These are phyloP conservation scores for Aspergillus brasiliensis DNA, from an alignment of 2,329 filamentous ascomycete species.

Conservation along the genomic window DNA sequence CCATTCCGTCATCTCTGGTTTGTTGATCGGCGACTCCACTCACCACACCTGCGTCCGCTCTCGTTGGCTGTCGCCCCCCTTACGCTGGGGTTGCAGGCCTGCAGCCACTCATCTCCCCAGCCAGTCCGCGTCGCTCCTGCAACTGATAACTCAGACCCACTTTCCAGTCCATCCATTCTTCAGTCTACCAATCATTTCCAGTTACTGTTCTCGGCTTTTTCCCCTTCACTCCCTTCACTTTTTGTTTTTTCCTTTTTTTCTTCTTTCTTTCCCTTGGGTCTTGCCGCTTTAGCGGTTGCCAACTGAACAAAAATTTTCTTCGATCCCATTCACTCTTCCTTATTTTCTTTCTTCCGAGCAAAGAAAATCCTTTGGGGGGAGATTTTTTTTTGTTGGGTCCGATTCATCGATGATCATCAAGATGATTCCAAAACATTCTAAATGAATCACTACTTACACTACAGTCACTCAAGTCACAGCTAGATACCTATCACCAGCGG, in stretches of 20 bases:
- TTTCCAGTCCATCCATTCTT: conserved; percentile 15
- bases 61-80: conserved; percentile 23
- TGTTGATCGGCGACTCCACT: conserved; percentile 20
- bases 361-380: not conserved
- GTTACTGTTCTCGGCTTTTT: conserved; percentile 23
- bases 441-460: not conserved
- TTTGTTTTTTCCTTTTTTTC: conserved; percentile 12
- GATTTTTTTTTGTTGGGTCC: not conserved
- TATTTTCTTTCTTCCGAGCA: conserved; percentile 14
- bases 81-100: conserved; percentile 25
- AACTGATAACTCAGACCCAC: conserved; percentile 26
- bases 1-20: conserved; percentile 27
- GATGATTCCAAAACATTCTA: not conserved
- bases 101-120: conserved; percentile 26
- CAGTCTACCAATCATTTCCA: conserved; percentile 31
- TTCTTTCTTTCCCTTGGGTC: conserved; percentile 16
- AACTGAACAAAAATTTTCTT: conserved; percentile 39
- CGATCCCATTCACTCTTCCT: conserved; percentile 18
- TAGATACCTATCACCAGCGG: not conserved
- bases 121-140: conserved; percentile 35
- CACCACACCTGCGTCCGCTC: conserved; percentile 10
- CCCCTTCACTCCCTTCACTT: conserved; percentile 22
- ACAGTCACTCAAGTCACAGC: not conserved
- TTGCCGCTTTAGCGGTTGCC: conserved; percentile 38
- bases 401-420: not conserved